phyloP scores from a whole-genome alignment of 2,329 filamentous ascomycete genomes.

The Phyllosticta ampelicida region DNA sequence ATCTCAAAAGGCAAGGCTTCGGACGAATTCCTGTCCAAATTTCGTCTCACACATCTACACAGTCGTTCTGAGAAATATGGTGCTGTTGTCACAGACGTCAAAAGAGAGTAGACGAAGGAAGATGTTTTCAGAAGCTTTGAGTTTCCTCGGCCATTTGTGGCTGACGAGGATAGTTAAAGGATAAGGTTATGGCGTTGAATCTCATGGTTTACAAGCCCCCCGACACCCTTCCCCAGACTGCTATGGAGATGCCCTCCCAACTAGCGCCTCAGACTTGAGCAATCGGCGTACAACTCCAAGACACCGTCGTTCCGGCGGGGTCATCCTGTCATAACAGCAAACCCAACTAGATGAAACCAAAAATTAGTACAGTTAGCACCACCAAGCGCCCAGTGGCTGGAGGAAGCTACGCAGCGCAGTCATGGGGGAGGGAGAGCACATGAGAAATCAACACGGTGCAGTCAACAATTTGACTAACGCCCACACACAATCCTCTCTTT shows the following conservation, averaged over 20 bases:
- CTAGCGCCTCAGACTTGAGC: not conserved
- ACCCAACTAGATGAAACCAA: not conserved
- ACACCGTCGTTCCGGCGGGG: not conserved
- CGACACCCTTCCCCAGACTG: not conserved
- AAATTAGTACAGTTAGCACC: not conserved
- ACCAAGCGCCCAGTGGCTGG: not conserved
- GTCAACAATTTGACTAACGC: not conserved
- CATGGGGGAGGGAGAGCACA: too few species aligned
- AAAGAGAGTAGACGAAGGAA: too few species aligned
- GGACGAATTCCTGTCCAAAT: not conserved
- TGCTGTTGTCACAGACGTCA: too few species aligned
- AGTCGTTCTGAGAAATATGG: too few species aligned
- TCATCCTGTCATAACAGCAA: not conserved
- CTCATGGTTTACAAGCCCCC: not conserved
- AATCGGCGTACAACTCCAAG: not conserved
- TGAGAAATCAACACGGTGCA: not conserved
- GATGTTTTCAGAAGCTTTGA: not conserved
- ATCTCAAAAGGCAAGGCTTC: not conserved
- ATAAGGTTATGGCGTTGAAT: not conserved
- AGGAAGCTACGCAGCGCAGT: too few species aligned
- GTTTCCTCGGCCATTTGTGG: not conserved
- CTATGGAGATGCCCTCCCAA: not conserved
- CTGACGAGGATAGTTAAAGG: not conserved
- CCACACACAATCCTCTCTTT: not conserved
- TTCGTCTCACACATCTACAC: not conserved